Percentiles rank a stretch among this genome's conserved stretches.
Evolutionary conservation across 768 basidiomycete species (phyloP).

Genomic region (Boletus tylopilopsis): DNA sequence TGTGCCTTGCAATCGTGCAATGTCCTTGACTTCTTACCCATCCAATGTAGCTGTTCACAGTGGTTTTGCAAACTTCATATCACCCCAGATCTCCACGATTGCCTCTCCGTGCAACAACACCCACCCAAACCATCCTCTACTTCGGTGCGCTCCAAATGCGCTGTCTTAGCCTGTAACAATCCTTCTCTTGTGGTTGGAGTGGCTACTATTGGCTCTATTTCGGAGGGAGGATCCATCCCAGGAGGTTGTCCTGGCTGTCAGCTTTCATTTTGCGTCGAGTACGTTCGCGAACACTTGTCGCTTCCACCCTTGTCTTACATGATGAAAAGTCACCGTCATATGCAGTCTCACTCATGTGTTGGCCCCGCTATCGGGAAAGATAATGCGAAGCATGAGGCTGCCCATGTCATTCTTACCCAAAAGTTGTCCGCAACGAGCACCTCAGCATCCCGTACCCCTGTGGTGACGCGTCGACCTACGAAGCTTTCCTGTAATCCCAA

Average conservation of each 20-base stretch:
- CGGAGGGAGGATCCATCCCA: not conserved
- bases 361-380: slow-evolving; percentile 12
- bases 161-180: slow-evolving; percentile 48
- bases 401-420: slow-evolving; percentile 51
- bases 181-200: slow-evolving; percentile 46
- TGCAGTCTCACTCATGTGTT: slow-evolving; percentile 56
- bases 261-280: slow-evolving; percentile 64
- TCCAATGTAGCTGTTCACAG: slow-evolving; percentile 56
- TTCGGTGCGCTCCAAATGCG: slow-evolving; percentile 45
- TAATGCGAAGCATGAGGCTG: slow-evolving; percentile 40
- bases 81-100: slow-evolving; percentile 56
- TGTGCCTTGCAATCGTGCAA: slow-evolving; percentile 62
- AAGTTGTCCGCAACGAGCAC: slow-evolving; percentile 37
- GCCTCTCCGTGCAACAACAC: slow-evolving; percentile 28
- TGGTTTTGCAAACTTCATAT: slow-evolving; percentile 67
- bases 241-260: slow-evolving; percentile 51
- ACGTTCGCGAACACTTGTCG: slow-evolving; percentile 17
- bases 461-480: slow-evolving; percentile 22
- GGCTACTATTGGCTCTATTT: slow-evolving; percentile 14
- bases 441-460: slow-evolving; percentile 22
- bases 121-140: slow-evolving; percentile 3
- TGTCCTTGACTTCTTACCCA: slow-evolving; percentile 73
- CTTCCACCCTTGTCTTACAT: slow-evolving; percentile 6
- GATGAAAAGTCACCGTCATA: slow-evolving; percentile 58
- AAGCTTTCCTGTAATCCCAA: slow-evolving; percentile 47